Evolutionary conservation across 331 rosid species (phyloP), one percentile per base, ranked within the genome.

Genomic region (Quercus tomentella): DNA sequence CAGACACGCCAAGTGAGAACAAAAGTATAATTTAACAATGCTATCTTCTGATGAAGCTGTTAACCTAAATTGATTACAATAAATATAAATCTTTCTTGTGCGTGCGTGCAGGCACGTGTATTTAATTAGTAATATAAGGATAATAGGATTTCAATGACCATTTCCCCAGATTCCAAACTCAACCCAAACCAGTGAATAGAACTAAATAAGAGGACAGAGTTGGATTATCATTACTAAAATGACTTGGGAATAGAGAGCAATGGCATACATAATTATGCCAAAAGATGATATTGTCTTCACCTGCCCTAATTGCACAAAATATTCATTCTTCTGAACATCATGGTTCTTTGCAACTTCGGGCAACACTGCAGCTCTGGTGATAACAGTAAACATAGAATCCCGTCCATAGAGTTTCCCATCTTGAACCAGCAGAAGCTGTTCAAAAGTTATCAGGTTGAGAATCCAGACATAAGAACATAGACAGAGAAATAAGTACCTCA

Each of bases 401-500:
- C 87, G 86, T 43, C 99, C 98, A 83, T 85, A 90, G 79, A 95
- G 92, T 89, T 89, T 95, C 79, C 97, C 98, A 18, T 93, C 94
- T 87, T 95, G 96, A 87, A 95, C 92, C 83, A 95, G 90, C 79
- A 95, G 86, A 80, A 82, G 86, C 99, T 95, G 93, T 82, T 81
- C 77, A 85, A 72, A 83, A 86, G 84, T 82, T 84, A 80, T 69
- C 80, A 77, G 52, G 76, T 82, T 80, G 77, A 79, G 75, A 78
- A 80, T 73, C 77, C 57, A 89, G 77, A 75, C 31, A 80, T 60
- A 60, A 23, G n/a, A 69, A 57, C 62, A 80, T 21, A 77, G 54
- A 81, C 78, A n/a, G 66, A 77, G 75, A 17, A 76, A 55, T 25
- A 82, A 74, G 70, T 67, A 66, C 56, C 23, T 16, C 22, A 5